Percentiles rank a stretch among this genome's conserved stretches.
phyloP scores from a whole-genome alignment of 2,329 filamentous ascomycete species.

The Metarhizium rileyi region DNA sequence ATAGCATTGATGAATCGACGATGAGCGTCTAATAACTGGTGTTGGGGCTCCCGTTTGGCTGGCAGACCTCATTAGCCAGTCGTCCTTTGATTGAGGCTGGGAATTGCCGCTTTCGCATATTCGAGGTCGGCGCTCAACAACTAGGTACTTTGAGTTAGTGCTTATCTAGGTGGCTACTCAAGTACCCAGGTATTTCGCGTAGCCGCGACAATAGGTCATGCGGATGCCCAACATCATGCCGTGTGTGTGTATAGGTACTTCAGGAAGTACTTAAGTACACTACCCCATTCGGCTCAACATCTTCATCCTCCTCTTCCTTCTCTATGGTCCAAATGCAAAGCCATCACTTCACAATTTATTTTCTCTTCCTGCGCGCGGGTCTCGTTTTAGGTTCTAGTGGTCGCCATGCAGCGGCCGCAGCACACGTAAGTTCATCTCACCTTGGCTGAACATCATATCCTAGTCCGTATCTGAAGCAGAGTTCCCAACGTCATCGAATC shows the following conservation, averaged over 20 bases:
- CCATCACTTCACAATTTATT: neutral
- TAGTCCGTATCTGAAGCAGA: neutral
- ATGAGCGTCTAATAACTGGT: no score
- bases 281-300: neutral
- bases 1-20: no score
- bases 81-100: no score
- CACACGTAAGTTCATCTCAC: slow-evolving; percentile 23
- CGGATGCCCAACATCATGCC: neutral
- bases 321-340: neutral
- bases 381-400: neutral
- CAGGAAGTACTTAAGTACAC: neutral
- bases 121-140: no score
- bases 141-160: no score
- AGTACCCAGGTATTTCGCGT: no score
- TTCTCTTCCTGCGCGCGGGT: neutral
- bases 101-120: no score
- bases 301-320: neutral
- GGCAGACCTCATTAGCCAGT: no score
- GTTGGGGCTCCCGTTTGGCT: no score
- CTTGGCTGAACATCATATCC: slow-evolving; percentile 10
- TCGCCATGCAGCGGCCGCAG: slow-evolving; percentile 20
- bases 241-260: neutral
- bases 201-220: neutral
- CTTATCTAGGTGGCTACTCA: no score
- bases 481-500: slow-evolving; percentile 19